These are phyloP conservation scores for Phytophthora sansomeana DNA, from an alignment of 352 stramenopile genomes.

Conservation along the genomic window DNA sequence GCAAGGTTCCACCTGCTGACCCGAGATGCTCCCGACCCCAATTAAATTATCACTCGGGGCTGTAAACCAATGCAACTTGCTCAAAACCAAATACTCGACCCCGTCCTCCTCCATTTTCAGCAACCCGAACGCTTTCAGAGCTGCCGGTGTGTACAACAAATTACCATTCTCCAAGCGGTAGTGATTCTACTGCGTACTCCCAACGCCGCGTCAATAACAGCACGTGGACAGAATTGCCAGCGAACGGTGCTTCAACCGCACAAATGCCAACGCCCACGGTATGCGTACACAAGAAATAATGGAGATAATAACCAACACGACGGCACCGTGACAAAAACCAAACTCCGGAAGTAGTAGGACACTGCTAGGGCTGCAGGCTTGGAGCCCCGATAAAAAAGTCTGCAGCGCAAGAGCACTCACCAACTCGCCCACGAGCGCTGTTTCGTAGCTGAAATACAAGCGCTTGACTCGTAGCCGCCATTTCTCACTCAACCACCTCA, in stretches of 20 bases:
- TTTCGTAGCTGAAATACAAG: conserved; percentile 17
- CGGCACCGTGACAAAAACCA: conserved; percentile 18
- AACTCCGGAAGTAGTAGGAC: conserved; percentile 22
- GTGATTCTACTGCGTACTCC: conserved; percentile 10
- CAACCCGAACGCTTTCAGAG: conserved; percentile 8
- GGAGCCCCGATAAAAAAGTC: not conserved
- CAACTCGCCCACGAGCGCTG: conserved; percentile 7
- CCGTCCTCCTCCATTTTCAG: conserved; percentile 9
- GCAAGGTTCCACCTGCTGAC: not conserved
- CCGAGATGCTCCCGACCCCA: conserved; percentile 6
- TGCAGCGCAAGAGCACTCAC: conserved; percentile 3
- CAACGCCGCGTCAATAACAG: conserved; percentile 17
- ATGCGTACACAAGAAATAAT: conserved; percentile 9
- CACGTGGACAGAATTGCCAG: conserved; percentile 11
- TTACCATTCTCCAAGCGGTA: not conserved
- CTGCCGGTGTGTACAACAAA: conserved; percentile 2
- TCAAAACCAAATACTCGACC: conserved; percentile 3
- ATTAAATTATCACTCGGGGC: conserved; percentile 9
- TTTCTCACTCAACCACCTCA: not conserved
- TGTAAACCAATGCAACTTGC: conserved; percentile 7
- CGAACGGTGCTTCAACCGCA: conserved; percentile 11
- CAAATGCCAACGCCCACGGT: conserved; percentile 1
- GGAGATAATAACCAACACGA: conserved; percentile 16
- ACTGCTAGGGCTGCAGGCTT: conserved; percentile 4
- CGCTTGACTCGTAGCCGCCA: not conserved